Percentiles rank a stretch among this genome's conserved stretches.
Conservation (phyloP, 2,329 filamentous ascomycete species). For the Alternaria ethzedia region DNA sequence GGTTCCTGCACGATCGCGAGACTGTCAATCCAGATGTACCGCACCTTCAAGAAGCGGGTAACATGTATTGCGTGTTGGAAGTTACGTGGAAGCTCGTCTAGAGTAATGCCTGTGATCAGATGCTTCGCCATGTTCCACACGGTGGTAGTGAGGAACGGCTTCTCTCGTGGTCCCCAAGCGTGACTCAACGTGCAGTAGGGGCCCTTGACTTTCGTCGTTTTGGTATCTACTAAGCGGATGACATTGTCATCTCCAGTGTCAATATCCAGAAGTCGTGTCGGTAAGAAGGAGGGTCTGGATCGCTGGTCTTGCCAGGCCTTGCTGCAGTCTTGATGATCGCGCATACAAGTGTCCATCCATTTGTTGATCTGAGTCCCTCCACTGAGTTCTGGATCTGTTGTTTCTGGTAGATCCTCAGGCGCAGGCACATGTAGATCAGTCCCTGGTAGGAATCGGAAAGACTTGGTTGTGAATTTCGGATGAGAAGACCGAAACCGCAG, state of each 20-base stretch:
- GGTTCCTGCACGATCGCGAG: slow-evolving; percentile 16
- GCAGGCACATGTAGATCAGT: background rate
- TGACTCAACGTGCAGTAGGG: slow-evolving; percentile 32
- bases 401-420: background rate
- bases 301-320: background rate
- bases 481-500: background rate
- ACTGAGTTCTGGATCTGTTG: background rate
- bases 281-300: background rate
- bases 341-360: background rate
- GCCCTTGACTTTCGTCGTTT: slow-evolving; percentile 3
- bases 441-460: background rate
- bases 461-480: background rate
- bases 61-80: slow-evolving; percentile 1
- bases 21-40: slow-evolving; percentile 34
- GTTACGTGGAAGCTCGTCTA: background rate
- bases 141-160: background rate
- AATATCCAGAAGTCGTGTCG: background rate
- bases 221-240: slow-evolving; percentile 12
- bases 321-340: background rate
- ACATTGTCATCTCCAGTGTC: background rate
- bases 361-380: background rate
- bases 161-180: slow-evolving; percentile 22
- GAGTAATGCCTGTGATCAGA: background rate
- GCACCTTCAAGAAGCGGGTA: slow-evolving; percentile 22
- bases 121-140: background rate